Base-by-base conservation (phyloP, 495 filamentous ascomycete genomes). In the Rhypophila decipiens region DNA sequence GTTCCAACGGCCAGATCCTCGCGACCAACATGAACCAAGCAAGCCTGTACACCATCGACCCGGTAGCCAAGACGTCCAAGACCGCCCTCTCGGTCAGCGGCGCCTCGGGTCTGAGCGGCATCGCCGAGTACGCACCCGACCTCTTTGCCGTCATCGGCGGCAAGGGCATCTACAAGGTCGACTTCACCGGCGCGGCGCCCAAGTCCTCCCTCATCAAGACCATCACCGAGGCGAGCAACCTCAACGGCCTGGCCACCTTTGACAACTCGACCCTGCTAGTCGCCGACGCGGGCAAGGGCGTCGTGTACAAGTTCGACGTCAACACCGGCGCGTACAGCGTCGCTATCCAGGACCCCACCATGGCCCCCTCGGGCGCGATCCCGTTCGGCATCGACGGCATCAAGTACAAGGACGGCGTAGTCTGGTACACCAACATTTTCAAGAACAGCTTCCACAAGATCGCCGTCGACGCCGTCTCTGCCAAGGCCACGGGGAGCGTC, bases 391-490 rank as follows among this genome's bases (percentile, higher is more conserved):
- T 66, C 50, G 61, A 64, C 52, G 57, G 66, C n/a, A 55, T 69
- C 41, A 59, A 60, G 39, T 65, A 65, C 49, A 27, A 46, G 4
- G 56, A 68, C 42, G 57, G 60, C 22, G 51, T 52, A 9, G 47
- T 72, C 1, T 72, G 58, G 55, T 72, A 68, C 58, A 72, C 69
- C 38, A 72, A 72, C 51, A 65, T 72, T 53, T 68, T 69, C 52
- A 60, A 55, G 51, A 72, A 71, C 56, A 64, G 49, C 23, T 67
- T 72, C 49, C 59, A 71, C 54, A 64, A 62, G 47, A 47, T 71
- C 11, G 9, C 60, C 15, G 55, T 72, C 31, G 67, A 72, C 47
- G 42, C 61, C 2, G 53, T 44, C 11, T 65, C 69, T 3, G 69
- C 58, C n/a, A 64, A 66, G 52, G 50, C 65, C 1, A 59, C 56